phyloP scores from a whole-genome alignment of 164 flowering plant genomes.

The Litsea cubeba region DNA sequence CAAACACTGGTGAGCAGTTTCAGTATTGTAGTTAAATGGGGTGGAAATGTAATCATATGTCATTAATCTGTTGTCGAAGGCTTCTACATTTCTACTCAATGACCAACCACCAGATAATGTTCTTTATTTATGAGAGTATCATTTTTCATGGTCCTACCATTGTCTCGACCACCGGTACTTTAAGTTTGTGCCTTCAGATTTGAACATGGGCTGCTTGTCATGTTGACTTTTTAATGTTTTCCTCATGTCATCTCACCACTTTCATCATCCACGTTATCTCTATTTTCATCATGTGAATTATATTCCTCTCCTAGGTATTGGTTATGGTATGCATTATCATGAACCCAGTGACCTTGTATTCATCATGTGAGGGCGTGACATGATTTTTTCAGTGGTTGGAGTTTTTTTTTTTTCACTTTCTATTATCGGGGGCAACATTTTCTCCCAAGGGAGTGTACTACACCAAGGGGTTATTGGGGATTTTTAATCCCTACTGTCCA shows the following conservation, averaged over 20 bases:
- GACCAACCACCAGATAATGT: not conserved
- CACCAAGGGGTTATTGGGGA: too few species aligned
- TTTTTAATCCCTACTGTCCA: too few species aligned
- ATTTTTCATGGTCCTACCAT: not conserved
- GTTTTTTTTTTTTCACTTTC: too few species aligned
- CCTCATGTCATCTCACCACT: not conserved
- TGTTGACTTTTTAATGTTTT: not conserved
- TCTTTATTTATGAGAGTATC: not conserved
- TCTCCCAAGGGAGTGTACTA: too few species aligned
- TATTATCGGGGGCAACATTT: too few species aligned
- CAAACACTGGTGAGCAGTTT: not conserved
- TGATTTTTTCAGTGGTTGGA: too few species aligned
- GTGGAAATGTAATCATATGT: constrained; percentile 5
- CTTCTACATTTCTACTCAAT: not conserved
- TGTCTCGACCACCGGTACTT: too few species aligned
- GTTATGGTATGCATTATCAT: not conserved
- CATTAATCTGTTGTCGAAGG: constrained; percentile 1
- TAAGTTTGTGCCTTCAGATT: not conserved
- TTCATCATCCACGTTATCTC: not conserved
- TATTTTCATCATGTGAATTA: too few species aligned
- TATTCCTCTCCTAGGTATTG: not conserved
- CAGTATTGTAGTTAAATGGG: constrained; percentile 6
- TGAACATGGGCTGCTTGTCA: not conserved
- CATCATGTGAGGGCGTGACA: too few species aligned
- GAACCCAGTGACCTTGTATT: not conserved